Conservation (phyloP, 805 yeast species). For the Saccharomycopsis sp. region DNA sequence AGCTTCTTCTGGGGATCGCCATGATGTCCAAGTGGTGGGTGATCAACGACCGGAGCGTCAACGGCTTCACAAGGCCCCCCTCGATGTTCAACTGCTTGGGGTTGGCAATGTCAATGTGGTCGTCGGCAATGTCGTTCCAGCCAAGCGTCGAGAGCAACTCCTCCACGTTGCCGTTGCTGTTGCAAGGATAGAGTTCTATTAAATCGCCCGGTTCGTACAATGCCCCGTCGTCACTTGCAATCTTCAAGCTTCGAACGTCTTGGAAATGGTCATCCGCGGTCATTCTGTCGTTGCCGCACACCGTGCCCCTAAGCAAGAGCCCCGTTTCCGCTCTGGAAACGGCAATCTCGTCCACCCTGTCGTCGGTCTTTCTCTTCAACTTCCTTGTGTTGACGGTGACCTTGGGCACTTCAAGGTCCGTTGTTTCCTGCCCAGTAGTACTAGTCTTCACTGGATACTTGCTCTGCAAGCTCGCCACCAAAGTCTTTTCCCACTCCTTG, state of each 20-base stretch:
- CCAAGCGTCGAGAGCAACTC: slow-evolving; percentile 56
- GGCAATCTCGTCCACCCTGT: slow-evolving; percentile 26
- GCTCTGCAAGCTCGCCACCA: slow-evolving; percentile 32
- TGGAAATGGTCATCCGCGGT: slow-evolving; percentile 76
- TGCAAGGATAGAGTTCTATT: slow-evolving; percentile 64
- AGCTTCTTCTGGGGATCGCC: slow-evolving; percentile 76
- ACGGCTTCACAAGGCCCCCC: slow-evolving; percentile 51
- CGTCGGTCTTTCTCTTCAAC: slow-evolving; percentile 28
- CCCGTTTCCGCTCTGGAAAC: slow-evolving; percentile 25
- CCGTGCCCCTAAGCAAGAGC: slow-evolving; percentile 36
- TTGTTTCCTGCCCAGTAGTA: no score
- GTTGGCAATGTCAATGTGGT: slow-evolving; percentile 35
- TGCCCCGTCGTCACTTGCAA: slow-evolving; percentile 26
- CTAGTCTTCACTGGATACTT: slow-evolving; percentile 30
- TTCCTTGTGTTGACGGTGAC: slow-evolving; percentile 19
- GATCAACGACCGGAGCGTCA: slow-evolving; percentile 65
- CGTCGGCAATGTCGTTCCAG: slow-evolving; percentile 69
- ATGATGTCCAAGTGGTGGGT: slow-evolving; percentile 75
- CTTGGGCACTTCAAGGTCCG: slow-evolving; percentile 1
- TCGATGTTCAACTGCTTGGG: slow-evolving; percentile 29
- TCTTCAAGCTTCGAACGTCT: slow-evolving; percentile 63
- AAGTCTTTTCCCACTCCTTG: slow-evolving; percentile 57
- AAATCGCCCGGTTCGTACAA: slow-evolving; percentile 74
- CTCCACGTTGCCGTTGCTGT: slow-evolving; percentile 55
- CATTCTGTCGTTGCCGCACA: slow-evolving; percentile 47